Evolutionary conservation across 2,329 filamentous ascomycete genomes (phyloP).

Genomic region (Ophiostoma pallidulum): DNA sequence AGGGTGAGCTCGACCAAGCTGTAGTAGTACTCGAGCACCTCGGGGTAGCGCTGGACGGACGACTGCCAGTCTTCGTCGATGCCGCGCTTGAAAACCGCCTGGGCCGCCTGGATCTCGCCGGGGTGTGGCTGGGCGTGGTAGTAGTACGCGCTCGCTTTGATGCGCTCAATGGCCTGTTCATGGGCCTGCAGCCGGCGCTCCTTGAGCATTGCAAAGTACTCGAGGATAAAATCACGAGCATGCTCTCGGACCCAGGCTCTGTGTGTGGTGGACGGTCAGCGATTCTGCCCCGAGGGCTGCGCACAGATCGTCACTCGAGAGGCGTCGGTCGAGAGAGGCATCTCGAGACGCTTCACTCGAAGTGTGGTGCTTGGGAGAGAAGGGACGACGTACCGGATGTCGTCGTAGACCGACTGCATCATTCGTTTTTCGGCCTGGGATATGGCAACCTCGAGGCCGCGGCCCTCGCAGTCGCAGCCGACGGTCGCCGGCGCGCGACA

Average conservation of each 20-base stretch:
- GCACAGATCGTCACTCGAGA: too few relatives aligned
- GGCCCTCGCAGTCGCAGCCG: conserved; percentile 57
- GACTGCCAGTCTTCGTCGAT: conserved; percentile 73
- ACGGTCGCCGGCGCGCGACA: conserved; percentile 50
- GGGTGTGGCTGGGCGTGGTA: conserved; percentile 50
- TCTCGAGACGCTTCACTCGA: too few relatives aligned
- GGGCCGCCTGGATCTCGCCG: conserved; percentile 53
- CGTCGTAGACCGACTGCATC: conserved; percentile 52
- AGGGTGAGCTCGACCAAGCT: conserved; percentile 57
- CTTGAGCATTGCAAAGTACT: conserved; percentile 53
- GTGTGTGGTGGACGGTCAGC: background rate
- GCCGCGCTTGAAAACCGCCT: conserved; percentile 58
- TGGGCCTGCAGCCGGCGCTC: conserved; percentile 52
- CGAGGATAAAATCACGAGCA: conserved; percentile 58
- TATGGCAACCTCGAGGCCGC: conserved; percentile 52
- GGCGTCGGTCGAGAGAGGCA: too few relatives aligned
- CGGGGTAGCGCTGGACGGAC: conserved; percentile 66
- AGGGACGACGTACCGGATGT: conserved; percentile 47
- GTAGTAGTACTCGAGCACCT: conserved; percentile 76
- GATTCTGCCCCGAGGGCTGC: too few relatives aligned
- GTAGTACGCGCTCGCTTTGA: conserved; percentile 47
- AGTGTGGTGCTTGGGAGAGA: too few relatives aligned
- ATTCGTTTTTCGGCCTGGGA: conserved; percentile 53
- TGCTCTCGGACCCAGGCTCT: conserved; percentile 56
- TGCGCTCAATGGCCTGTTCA: conserved; percentile 43